Evolutionary conservation across 345 rosid species (phyloP), one percentile per base, ranked within the genome.

Genomic region (Zanthoxylum bungeanum): DNA sequence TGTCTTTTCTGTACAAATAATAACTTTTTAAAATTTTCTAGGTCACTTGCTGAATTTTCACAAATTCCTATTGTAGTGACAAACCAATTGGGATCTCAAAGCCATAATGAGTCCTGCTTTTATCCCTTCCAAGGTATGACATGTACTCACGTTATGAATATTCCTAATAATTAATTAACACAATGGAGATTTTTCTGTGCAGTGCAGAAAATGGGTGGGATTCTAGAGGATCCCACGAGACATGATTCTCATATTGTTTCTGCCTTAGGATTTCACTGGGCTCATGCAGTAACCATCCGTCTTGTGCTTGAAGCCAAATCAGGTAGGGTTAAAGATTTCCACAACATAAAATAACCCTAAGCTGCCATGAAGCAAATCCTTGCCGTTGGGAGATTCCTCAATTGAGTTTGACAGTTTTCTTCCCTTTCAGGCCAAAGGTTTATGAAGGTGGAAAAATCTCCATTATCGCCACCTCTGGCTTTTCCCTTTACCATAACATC

Each of bases 21-120:
- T 72, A 16, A 49, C 47, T 21, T 51, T 6, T 72, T 52, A 73
- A 72, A 73, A 47, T 22, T 44, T 7, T 53, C 52, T 70, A 91
- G 97, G 88, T 89, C 96, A 25, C 91, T 91, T 47, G 94, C 96
- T 74, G 97, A 91, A 61, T 81, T 88, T 76, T 88, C 93, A 12
- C 77, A 89, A 82, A 87, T 93, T 72, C 98, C 91, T 64, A 73
- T 93, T 51, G 71, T 91, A 37, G 97, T 93, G 62, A 93, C 97
- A 67, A 93, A 91, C 77, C 98, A 89, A 91, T 97, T 89, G 79
- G 84, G 91, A 83, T 87, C 93, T 60, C 97, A 84, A 65, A 85
- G 76, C 79, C 77, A 22, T 30, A 78, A 87, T 50, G 88, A 79
- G 69, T 68, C 79, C 21, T 75, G 78, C 76, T 85, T 74, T 40